A percentile compares a stretch with the other conserved stretches of the same genome.
Evolutionary conservation across 331 rosid species (phyloP).

Genomic region (Stylosanthes scabra): DNA sequence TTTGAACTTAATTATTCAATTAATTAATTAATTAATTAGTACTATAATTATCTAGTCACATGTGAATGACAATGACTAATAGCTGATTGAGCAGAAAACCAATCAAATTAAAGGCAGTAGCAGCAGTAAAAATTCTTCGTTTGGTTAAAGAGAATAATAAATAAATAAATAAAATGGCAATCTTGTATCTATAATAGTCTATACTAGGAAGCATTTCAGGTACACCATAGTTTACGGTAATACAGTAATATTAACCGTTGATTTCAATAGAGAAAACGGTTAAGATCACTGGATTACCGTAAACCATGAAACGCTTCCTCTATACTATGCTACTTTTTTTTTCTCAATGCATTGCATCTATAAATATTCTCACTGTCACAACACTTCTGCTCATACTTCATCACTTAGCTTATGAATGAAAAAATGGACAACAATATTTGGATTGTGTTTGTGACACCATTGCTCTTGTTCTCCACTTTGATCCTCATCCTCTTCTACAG

Average conservation of each 20-base stretch:
- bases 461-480: slow-evolving; percentile 48
- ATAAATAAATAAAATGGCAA: not conserved
- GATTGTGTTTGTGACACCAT: slow-evolving; percentile 60
- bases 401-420: slow-evolving; percentile 47
- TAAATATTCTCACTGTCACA: slow-evolving; percentile 2
- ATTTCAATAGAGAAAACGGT: too few relatives aligned
- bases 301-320: too few relatives aligned
- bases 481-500: slow-evolving; percentile 47
- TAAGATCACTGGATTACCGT: too few relatives aligned
- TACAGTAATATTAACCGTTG: too few relatives aligned
- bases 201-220: too few relatives aligned
- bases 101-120: not conserved
- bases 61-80: slow-evolving; percentile 3
- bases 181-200: not conserved
- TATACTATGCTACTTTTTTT: not conserved
- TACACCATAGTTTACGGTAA: too few relatives aligned
- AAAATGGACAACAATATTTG: slow-evolving; percentile 65
- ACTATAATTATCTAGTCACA: not conserved
- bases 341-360: slow-evolving; percentile 18
- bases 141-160: not conserved
- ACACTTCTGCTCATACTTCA: slow-evolving; percentile 5
- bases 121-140: slow-evolving; percentile 12
- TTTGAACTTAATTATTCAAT: not conserved
- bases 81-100: not conserved
- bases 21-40: too few relatives aligned